Evolutionary conservation across 139 green algal genomes (phyloP).

Genomic region (Coelastrella sp.): DNA sequence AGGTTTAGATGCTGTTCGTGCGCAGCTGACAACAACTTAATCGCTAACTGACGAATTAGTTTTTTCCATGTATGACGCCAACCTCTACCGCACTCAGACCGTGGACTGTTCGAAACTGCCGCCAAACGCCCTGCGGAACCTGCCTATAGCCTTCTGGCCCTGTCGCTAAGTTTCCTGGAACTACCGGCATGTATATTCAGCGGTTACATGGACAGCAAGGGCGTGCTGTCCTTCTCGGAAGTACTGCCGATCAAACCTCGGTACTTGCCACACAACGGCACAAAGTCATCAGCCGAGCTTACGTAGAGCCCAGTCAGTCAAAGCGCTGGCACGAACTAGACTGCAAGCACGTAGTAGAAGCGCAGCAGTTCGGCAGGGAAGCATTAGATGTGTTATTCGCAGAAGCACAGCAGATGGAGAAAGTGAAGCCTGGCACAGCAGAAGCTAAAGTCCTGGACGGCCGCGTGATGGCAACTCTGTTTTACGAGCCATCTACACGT

Average conservation of each 20-base stretch:
- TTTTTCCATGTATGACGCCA: not conserved
- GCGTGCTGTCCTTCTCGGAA: not conserved
- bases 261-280: not conserved
- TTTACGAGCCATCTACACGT: constrained; percentile 99
- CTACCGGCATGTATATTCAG: not conserved
- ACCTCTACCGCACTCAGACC: too few species aligned
- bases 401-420: constrained; percentile 87
- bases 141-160: not conserved
- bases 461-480: constrained; percentile 98
- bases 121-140: not conserved
- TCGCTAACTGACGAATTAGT: not conserved
- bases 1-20: not conserved
- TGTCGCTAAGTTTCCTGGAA: not conserved
- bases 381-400: constrained; percentile 92
- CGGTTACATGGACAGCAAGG: not conserved
- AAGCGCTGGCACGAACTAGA: constrained; percentile 56
- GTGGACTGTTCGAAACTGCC: not conserved
- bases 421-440: constrained; percentile 58
- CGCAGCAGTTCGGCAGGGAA: constrained; percentile 91
- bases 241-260: not conserved
- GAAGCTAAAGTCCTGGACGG: constrained; percentile 85
- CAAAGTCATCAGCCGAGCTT: not conserved
- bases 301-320: constrained; percentile 18
- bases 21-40: not conserved
- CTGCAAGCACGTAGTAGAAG: constrained; percentile 74